Conservation (phyloP, 768 basidiomycete genomes). For the Kwoniella bestiolae region DNA sequence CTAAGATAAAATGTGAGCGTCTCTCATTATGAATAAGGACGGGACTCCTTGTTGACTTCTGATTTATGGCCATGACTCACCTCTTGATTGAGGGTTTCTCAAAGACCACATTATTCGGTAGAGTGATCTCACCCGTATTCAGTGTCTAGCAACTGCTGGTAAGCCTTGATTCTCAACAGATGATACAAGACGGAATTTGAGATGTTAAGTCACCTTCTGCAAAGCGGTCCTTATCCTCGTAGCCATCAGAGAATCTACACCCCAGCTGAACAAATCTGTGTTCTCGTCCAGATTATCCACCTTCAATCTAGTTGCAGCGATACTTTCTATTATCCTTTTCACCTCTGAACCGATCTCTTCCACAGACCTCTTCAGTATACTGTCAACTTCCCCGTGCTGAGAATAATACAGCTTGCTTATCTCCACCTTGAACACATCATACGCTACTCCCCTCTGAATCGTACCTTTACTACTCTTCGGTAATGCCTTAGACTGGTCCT, state of each 20-base stretch:
- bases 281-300: slow-evolving; percentile 20
- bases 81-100: slow-evolving; percentile 43
- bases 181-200: background rate
- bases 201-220: slow-evolving; percentile 29
- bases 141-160: no score
- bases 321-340: slow-evolving; percentile 6
- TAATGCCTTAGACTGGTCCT: slow-evolving; percentile 16
- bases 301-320: slow-evolving; percentile 12
- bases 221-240: slow-evolving; percentile 46
- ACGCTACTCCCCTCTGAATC: slow-evolving; percentile 52
- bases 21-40: background rate
- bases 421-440: slow-evolving; percentile 48
- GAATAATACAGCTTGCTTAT: slow-evolving; percentile 43
- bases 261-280: slow-evolving; percentile 54
- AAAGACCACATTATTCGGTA: slow-evolving; percentile 53
- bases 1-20: background rate
- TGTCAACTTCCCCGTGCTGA: background rate
- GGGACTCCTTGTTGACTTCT: no score
- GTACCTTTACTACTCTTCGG: slow-evolving; percentile 58
- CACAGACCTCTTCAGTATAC: slow-evolving; percentile 15
- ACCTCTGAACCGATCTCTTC: slow-evolving; percentile 27
- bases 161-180: background rate
- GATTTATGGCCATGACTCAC: slow-evolving; percentile 20
- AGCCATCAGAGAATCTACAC: slow-evolving; percentile 55
- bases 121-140: slow-evolving; percentile 25